Evolutionary conservation across 2,329 filamentous ascomycete species (phyloP), one percentile per base, ranked within the genome.

Genomic region (Penicillium glabrum): DNA sequence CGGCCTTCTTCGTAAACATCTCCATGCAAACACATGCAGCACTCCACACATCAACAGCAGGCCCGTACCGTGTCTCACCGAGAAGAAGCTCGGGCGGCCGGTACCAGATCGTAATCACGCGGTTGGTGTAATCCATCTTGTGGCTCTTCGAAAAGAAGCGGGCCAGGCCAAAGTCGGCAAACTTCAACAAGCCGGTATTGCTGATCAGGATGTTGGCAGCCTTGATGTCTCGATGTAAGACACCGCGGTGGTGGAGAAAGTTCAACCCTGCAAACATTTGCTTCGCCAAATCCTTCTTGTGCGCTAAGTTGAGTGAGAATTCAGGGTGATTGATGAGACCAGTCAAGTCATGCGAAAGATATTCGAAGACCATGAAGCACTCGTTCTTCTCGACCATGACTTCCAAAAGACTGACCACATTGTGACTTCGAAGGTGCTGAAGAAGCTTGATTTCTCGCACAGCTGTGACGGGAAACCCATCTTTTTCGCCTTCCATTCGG

Each of bases 351-450:
- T 99, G 95, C 1, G 95, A 93, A 31, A 98, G 83, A 71, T 99
- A 99, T 73, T 99, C 95, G 63, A 99, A 99, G 3, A 99, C 95
- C 95, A 99, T 99, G 76, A 96, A 99, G 74, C 95, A 99, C 75
- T 98, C 93, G 65, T 98, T 98, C 71, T 89, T 90, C 77, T 99
- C 95, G 2, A 99, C 95, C 95, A 99, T 99, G 63, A 99, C 98
- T 74, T 99, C 95, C 70, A 96, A 89, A 46, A 99, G 80, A 61
- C 85, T 87, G 55, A 99, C 81, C 53, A 98, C 85, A 69, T 99
- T 99, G 57, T 86, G 83, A 72, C 98, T 95, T 16, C 89, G 91
- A 16, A 99, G 81, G 66, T 97, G 87, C 78, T 99, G 98, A 54
- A 99, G 83, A 27, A 99, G 83, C 79, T 97, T 96, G 79, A 99